Evolutionary conservation across 2,329 filamentous ascomycete species (phyloP), one percentile per base, ranked within the genome.

Genomic region (Colletotrichum sp.): DNA sequence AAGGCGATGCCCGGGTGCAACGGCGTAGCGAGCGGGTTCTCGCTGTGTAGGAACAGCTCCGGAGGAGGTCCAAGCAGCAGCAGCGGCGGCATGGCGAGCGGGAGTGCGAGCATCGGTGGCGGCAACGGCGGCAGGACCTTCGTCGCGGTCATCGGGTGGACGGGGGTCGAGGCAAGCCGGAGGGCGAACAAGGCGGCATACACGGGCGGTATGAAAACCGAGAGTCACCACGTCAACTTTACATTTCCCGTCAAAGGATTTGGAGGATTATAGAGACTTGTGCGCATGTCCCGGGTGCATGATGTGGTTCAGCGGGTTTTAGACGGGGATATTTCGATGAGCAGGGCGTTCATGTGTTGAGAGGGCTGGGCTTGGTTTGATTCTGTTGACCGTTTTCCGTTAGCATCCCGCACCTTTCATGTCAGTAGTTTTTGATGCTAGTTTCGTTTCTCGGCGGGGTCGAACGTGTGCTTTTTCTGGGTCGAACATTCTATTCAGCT

Each of bases 191-290:
- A 78, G 63, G 36, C 71, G 24, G 18, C 78, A 8, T 79, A 77
- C 28, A 74, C 76, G 24, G 78, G 77, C 44, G 72, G 75, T 76
- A 77, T 71, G 71, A 75, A 75, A 59, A 48, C 64, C 59, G 80
- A 81, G 63, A 65, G 72, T 34, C 79, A 81, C 72, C 79, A 81
- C 70, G 79, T 81, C 66, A 79, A 81, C 80, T 81, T 79, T 75
- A 76, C 77, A 55, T 81, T 80, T 75, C 80, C 80, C 28, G 78
- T 81, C 79, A 80, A 81, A 76, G 80, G 79, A 9, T 81, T 80
- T 78, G 52, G 76, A 60, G 71, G 75, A 71, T 59, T 78, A 67
- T 77, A 77, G 65, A 24, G 70, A 36, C 13, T 28, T 75, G 44
- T 75, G 74, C 32, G 74, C 74, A 18, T 75, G 74, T 52, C 74